These are phyloP conservation scores for Incumbomyces delicatus DNA, from an alignment of 2,329 filamentous ascomycete genomes.

Conservation along the genomic window DNA sequence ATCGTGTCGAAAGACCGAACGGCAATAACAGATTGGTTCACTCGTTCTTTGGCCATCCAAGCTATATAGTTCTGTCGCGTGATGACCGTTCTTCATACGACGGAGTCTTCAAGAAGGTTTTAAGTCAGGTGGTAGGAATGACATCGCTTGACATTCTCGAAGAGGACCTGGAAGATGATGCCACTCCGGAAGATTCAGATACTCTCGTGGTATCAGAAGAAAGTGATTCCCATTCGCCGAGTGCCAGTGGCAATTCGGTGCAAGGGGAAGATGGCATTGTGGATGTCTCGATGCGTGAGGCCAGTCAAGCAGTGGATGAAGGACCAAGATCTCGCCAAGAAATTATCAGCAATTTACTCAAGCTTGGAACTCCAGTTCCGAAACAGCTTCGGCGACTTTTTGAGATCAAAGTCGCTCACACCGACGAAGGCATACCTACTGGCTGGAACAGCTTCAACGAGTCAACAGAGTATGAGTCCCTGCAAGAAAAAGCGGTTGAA, in stretches of 20 bases:
- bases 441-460: conserved; percentile 52
- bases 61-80: conserved; percentile 63
- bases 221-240: conserved; percentile 52
- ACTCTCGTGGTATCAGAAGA: conserved; percentile 56
- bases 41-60: conserved; percentile 33
- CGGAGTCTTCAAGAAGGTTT: conserved; percentile 65
- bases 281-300: conserved; percentile 75
- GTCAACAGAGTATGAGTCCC: conserved; percentile 12
- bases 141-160: conserved; percentile 60
- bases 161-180: conserved; percentile 40
- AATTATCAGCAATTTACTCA: conserved; percentile 25
- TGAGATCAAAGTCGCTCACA: conserved; percentile 57
- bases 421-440: conserved; percentile 53
- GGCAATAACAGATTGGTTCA: conserved; percentile 19
- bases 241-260: conserved; percentile 64
- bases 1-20: conserved; percentile 27
- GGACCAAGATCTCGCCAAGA: conserved; percentile 19
- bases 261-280: conserved; percentile 86
- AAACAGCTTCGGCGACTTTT: conserved; percentile 62
- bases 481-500: conserved; percentile 15
- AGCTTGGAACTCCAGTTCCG: conserved; percentile 49
- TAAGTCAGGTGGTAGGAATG: conserved; percentile 65
- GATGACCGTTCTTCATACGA: conserved; percentile 64
- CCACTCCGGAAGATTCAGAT: conserved; percentile 51
- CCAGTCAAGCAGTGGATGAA: conserved; percentile 29